phyloP scores from a whole-genome alignment of 495 filamentous ascomycete genomes.

The Bacidia gigantensis region DNA sequence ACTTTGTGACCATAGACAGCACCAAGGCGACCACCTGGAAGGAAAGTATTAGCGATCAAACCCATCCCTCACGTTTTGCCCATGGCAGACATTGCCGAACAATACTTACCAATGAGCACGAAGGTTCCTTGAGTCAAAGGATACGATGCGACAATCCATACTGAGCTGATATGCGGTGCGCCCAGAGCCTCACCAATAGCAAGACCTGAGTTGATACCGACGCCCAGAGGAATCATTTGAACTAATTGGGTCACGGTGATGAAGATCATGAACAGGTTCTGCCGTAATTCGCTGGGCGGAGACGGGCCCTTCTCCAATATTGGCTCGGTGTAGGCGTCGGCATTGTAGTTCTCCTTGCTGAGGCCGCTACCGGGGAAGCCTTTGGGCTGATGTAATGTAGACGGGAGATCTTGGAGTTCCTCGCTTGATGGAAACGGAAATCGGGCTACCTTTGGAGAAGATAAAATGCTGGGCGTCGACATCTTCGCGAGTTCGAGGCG shows the following conservation, averaged over 20 bases:
- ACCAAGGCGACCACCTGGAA: constrained; percentile 32
- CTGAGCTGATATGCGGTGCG: constrained; percentile 15
- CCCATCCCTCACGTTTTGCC: background rate
- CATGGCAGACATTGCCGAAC: background rate
- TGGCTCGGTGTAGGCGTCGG: background rate
- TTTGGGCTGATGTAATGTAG: background rate
- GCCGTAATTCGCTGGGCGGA: constrained; percentile 7
- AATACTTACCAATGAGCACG: constrained; percentile 21
- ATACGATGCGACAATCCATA: constrained; percentile 25
- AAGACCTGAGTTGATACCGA: constrained; percentile 20
- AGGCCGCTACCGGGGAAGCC: background rate
- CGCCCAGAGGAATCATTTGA: constrained; percentile 21
- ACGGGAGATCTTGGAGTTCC: too few relatives aligned
- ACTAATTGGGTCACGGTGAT: constrained; percentile 21
- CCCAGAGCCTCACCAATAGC: constrained; percentile 17
- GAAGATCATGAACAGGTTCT: constrained; percentile 8
- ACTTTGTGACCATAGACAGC: constrained; percentile 37
- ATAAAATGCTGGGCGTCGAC: too few relatives aligned
- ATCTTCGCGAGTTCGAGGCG: too few relatives aligned
- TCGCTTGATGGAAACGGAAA: too few relatives aligned
- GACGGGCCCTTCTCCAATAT: constrained; percentile 1
- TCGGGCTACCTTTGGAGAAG: too few relatives aligned
- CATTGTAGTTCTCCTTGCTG: constrained; percentile 1
- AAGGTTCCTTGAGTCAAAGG: constrained; percentile 36
- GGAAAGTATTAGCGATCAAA: background rate